phyloP scores from a whole-genome alignment of 164 flowering plant genomes.

The Vitis rotundifolia region DNA sequence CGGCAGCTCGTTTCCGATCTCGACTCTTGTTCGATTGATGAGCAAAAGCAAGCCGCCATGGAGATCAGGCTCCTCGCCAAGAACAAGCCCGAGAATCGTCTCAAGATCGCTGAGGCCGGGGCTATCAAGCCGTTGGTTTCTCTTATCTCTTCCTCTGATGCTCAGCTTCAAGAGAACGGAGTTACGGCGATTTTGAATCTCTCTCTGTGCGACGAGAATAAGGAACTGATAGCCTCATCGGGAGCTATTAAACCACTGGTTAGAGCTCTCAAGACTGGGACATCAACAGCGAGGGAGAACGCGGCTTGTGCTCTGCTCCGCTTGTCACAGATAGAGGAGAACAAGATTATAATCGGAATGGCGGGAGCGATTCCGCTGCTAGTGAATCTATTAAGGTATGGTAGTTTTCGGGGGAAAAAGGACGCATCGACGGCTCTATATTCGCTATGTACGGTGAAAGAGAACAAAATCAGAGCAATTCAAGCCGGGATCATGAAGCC shows the following conservation, averaged over 20 bases:
- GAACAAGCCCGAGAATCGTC: constrained; percentile 69
- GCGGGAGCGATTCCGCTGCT: constrained; percentile 83
- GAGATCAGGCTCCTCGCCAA: constrained; percentile 79
- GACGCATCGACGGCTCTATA: constrained; percentile 85
- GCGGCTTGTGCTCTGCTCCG: constrained; percentile 88
- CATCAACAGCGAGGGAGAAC: constrained; percentile 75
- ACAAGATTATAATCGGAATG: constrained; percentile 67
- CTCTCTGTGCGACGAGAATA: constrained; percentile 78
- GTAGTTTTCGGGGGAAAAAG: constrained; percentile 73
- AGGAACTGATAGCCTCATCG: constrained; percentile 50
- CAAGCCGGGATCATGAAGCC: constrained; percentile 73
- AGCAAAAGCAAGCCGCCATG: constrained; percentile 67
- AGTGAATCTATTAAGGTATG: constrained; percentile 60
- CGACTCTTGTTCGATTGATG: constrained; percentile 55
- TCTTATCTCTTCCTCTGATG: constrained; percentile 55
- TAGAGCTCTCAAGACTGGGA: constrained; percentile 59
- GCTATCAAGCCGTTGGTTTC: constrained; percentile 65
- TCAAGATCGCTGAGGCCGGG: constrained; percentile 67
- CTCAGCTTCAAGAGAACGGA: constrained; percentile 70
- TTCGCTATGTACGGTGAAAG: constrained; percentile 63
- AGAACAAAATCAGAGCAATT: constrained; percentile 73
- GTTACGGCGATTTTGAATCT: constrained; percentile 82
- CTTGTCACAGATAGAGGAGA: constrained; percentile 65
- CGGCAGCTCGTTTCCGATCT: constrained; percentile 60
- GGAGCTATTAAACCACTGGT: constrained; percentile 83